These are phyloP conservation scores for Aspergillus jensenii DNA, from an alignment of 2,329 filamentous ascomycete species.

Conservation along the genomic window DNA sequence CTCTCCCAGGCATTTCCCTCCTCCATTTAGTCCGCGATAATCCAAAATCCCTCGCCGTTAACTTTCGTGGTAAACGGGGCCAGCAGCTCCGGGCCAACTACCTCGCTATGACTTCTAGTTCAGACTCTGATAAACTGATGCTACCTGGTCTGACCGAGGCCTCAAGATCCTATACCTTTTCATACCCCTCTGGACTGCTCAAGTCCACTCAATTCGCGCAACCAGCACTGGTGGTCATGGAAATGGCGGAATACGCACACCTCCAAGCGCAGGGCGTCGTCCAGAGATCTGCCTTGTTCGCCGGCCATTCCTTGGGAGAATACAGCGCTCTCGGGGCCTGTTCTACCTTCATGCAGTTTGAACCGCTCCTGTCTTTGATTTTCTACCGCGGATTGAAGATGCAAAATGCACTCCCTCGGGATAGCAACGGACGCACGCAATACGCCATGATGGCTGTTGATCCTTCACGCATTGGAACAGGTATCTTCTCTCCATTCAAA, in stretches of 20 bases:
- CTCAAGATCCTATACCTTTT: constrained; percentile 91
- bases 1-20: constrained; percentile 66
- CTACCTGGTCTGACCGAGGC: constrained; percentile 92
- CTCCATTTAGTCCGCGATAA: constrained; percentile 98
- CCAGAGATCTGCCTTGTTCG: constrained; percentile 88
- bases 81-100: constrained; percentile 97
- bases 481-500: constrained; percentile 77
- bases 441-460: constrained; percentile 99
- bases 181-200: constrained; percentile 83
- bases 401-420: constrained; percentile 96
- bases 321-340: constrained; percentile 92
- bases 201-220: constrained; percentile 97
- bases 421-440: constrained; percentile 84
- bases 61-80: constrained; percentile 90
- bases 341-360: constrained; percentile 94
- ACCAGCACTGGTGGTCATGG: constrained; percentile 92
- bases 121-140: constrained; percentile 92
- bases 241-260: constrained; percentile 97
- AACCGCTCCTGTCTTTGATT: constrained; percentile 89
- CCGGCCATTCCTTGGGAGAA: constrained; percentile 92
- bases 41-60: constrained; percentile 91
- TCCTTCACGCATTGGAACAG: constrained; percentile 84
- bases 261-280: constrained; percentile 94
- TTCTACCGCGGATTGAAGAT: constrained; percentile 98
- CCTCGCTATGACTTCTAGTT: constrained; percentile 71